A percentile compares a stretch with the other conserved stretches of the same genome.
Conservation (phyloP, 2,329 filamentous ascomycete species). For the Gliomastix tumulicola region DNA sequence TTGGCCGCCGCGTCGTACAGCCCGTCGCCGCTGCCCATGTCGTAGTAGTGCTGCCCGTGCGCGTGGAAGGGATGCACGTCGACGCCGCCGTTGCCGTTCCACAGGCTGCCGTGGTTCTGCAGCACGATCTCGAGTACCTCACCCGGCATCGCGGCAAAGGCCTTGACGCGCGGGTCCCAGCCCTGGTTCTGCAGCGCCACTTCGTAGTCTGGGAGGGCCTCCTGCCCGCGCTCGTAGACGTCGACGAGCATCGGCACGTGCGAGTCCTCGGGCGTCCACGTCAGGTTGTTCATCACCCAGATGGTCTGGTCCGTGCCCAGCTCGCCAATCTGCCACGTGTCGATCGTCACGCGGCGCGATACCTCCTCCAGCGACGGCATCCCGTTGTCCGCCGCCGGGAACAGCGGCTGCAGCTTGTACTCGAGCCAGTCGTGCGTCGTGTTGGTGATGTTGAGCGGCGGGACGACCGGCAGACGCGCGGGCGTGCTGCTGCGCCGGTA, state of each 20-base stretch:
- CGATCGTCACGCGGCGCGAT: conserved; percentile 40
- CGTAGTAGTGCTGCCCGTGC: conserved; percentile 47
- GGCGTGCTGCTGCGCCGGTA: conserved; percentile 18
- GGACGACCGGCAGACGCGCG: neutral
- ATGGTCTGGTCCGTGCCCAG: neutral
- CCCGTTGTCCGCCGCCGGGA: conserved; percentile 9
- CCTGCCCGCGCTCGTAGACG: conserved; percentile 39
- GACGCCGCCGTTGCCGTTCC: conserved; percentile 33
- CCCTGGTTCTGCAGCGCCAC: conserved; percentile 40
- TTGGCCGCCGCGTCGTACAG: conserved; percentile 42
- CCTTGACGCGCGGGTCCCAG: conserved; percentile 42
- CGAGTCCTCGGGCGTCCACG: conserved; percentile 22
- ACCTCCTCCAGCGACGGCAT: conserved; percentile 37
- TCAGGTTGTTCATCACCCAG: conserved; percentile 21
- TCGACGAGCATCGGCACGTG: conserved; percentile 39
- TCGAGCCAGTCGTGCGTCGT: conserved; percentile 32
- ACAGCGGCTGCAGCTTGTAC: conserved; percentile 33
- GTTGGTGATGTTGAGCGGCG: conserved; percentile 21
- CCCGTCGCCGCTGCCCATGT: conserved; percentile 45
- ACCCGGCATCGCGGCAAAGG: conserved; percentile 46
- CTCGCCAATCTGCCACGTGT: conserved; percentile 10
- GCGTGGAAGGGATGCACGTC: conserved; percentile 48
- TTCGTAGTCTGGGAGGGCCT: conserved; percentile 40
- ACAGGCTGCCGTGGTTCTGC: conserved; percentile 4
- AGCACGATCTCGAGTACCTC: conserved; percentile 48